Conservation (phyloP, 2,329 filamentous ascomycete genomes). For the Neurospora sp. region DNA sequence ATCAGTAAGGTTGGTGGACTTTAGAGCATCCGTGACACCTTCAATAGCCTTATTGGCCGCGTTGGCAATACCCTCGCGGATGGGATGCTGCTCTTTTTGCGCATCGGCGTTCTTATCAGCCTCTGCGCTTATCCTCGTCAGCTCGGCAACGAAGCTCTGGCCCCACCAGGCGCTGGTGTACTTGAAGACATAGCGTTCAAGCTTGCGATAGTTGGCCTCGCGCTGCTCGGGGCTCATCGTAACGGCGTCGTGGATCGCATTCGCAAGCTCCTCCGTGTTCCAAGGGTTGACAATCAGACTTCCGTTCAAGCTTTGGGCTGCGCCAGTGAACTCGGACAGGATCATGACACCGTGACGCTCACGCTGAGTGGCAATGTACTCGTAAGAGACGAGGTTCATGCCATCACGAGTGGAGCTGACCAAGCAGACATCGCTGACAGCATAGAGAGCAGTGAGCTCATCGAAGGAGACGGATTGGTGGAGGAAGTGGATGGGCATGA, state of each 20-base stretch:
- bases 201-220: conserved; percentile 76
- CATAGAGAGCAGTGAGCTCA: conserved; percentile 87
- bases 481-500: conserved; percentile 98
- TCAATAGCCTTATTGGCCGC: conserved; percentile 11
- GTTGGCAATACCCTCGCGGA: conserved; percentile 8
- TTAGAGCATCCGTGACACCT: conserved; percentile 7
- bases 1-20: neutral
- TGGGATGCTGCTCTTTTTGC: neutral
- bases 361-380: conserved; percentile 91
- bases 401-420: conserved; percentile 94
- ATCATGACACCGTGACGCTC: conserved; percentile 90
- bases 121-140: conserved; percentile 44
- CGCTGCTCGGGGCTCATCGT: conserved; percentile 90
- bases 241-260: conserved; percentile 90
- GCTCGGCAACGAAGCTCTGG: conserved; percentile 78
- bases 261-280: conserved; percentile 93
- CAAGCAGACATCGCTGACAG: conserved; percentile 82
- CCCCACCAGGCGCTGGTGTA: conserved; percentile 98
- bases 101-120: conserved; percentile 7
- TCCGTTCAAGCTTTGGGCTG: conserved; percentile 87
- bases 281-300: conserved; percentile 94
- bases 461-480: conserved; percentile 94
- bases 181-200: conserved; percentile 92
- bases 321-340: conserved; percentile 91
- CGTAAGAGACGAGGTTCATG: conserved; percentile 97